Conservation (phyloP, 1,284 basidiomycete genomes). For the Neonothopanus nambi region DNA sequence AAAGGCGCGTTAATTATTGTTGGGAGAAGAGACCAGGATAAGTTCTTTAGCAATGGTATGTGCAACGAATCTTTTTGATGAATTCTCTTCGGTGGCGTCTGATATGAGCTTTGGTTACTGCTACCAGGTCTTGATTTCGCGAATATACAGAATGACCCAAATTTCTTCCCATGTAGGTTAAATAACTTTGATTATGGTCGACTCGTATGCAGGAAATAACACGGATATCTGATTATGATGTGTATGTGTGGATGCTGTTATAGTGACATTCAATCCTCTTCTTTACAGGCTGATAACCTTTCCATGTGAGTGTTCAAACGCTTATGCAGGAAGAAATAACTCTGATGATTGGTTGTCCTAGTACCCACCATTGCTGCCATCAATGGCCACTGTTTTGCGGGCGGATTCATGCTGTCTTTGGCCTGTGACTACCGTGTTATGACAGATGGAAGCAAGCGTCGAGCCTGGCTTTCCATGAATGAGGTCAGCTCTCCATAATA, state of each 20-base stretch:
- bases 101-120: not conserved
- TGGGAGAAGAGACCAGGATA: constrained; percentile 71
- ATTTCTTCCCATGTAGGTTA: constrained; percentile 73
- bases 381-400: constrained; percentile 93
- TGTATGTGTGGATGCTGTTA: not conserved
- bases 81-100: not conserved
- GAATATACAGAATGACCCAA: constrained; percentile 59
- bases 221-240: constrained; percentile 1
- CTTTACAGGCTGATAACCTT: constrained; percentile 60
- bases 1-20: constrained; percentile 78
- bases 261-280: constrained; percentile 58
- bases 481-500: constrained; percentile 53
- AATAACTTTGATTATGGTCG: not conserved
- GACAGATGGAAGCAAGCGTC: constrained; percentile 75
- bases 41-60: constrained; percentile 88
- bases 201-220: not conserved
- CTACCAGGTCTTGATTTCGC: constrained; percentile 70
- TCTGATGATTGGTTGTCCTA: constrained; percentile 28
- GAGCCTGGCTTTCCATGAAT: constrained; percentile 91
- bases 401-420: constrained; percentile 78
- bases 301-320: constrained; percentile 53
- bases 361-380: constrained; percentile 86
- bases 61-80: too few relatives aligned
- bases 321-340: not conserved
- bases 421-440: constrained; percentile 91